Evolutionary conservation across 2,329 filamentous ascomycete species (phyloP).

Genomic region (Hymenoscyphus scutula): DNA sequence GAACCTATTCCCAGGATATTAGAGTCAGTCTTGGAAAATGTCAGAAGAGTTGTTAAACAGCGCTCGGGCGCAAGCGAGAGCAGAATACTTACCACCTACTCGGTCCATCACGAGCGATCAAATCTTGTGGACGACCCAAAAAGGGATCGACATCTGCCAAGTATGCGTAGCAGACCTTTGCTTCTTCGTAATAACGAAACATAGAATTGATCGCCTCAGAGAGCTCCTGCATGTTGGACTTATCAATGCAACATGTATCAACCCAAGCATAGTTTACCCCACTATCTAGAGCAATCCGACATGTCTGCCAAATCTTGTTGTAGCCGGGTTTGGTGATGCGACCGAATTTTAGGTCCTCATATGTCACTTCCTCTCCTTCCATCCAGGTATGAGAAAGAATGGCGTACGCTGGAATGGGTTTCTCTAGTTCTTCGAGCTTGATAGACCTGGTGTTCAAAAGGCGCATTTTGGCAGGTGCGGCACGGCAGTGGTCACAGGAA

Average conservation of each 20-base stretch:
- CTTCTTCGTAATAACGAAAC: not conserved
- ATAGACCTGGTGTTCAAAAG: constrained; percentile 13
- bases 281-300: constrained; percentile 9
- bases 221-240: constrained; percentile 19
- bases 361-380: constrained; percentile 29
- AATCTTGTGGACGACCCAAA: not conserved
- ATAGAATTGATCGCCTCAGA: constrained; percentile 11
- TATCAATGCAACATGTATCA: constrained; percentile 25
- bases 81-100: constrained; percentile 8
- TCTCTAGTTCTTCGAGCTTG: constrained; percentile 24
- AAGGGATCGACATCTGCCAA: constrained; percentile 13
- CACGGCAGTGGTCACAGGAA: too few species aligned
- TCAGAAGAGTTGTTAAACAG: too few species aligned
- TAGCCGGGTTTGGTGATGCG: not conserved
- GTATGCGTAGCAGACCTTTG: constrained; percentile 21
- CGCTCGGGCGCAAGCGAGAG: too few species aligned
- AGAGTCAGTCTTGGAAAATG: too few species aligned
- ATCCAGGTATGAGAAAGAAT: constrained; percentile 28
- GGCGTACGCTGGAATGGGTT: constrained; percentile 24
- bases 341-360: constrained; percentile 39
- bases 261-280: constrained; percentile 18
- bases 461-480: constrained; percentile 6
- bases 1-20: constrained; percentile 8
- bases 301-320: constrained; percentile 12
- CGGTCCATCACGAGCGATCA: not conserved